Percentiles rank a stretch among this genome's conserved stretches.
These are phyloP conservation scores for Xylogone sp. DNA, from an alignment of 2,329 filamentous ascomycete species.

Conservation along the genomic window DNA sequence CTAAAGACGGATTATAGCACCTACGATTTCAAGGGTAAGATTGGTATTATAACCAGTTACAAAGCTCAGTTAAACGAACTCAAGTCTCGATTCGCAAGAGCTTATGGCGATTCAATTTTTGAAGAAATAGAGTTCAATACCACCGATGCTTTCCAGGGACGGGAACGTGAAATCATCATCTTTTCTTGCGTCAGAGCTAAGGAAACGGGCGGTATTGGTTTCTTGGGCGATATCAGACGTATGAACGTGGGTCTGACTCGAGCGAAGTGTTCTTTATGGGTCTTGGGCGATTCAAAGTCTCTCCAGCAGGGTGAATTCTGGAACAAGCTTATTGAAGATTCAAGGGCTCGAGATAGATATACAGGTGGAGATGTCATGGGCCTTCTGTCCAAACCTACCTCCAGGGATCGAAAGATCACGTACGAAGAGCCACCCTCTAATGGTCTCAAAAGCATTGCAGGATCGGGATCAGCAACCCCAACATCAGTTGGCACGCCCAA, in stretches of 20 bases:
- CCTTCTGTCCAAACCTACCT: conserved; percentile 47
- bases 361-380: conserved; percentile 62
- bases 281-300: conserved; percentile 86
- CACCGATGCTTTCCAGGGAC: conserved; percentile 94
- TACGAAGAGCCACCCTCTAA: neutral
- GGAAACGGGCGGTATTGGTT: conserved; percentile 91
- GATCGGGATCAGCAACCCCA: neutral
- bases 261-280: conserved; percentile 95
- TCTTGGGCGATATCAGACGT: conserved; percentile 95
- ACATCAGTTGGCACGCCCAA: neutral
- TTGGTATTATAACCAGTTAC: conserved; percentile 97
- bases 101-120: conserved; percentile 71
- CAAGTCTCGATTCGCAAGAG: conserved; percentile 66
- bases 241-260: conserved; percentile 99
- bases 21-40: conserved; percentile 73
- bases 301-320: conserved; percentile 87
- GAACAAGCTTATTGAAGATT: conserved; percentile 80
- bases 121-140: conserved; percentile 95
- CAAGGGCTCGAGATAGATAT: conserved; percentile 69
- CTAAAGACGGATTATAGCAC: conserved; percentile 68
- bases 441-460: neutral
- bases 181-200: conserved; percentile 97
- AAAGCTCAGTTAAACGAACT: conserved; percentile 87
- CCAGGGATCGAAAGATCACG: conserved; percentile 11
- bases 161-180: conserved; percentile 96